These are phyloP conservation scores for Austroboletus festivus DNA, from an alignment of 768 basidiomycete species.

Conservation along the genomic window DNA sequence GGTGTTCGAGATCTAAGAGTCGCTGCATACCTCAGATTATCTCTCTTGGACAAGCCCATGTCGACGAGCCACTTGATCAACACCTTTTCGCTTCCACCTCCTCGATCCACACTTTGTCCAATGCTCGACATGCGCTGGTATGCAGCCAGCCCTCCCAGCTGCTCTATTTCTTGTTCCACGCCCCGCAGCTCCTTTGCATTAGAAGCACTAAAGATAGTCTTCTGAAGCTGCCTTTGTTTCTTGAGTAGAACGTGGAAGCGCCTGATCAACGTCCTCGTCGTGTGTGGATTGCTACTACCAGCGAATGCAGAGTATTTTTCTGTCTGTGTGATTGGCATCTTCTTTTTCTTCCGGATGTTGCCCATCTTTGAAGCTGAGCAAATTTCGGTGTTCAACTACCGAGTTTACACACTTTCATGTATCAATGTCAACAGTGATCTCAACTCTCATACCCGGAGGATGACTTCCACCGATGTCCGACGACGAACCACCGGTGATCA, in stretches of 20 bases:
- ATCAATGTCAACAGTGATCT: too few species aligned
- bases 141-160: slow-evolving; percentile 71
- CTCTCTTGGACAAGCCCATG: slow-evolving; percentile 33
- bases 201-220: slow-evolving; percentile 13
- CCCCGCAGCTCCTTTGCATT: slow-evolving; percentile 39
- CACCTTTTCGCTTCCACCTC: slow-evolving; percentile 85
- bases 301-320: slow-evolving; percentile 2
- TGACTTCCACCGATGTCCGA: too few species aligned
- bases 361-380: slow-evolving; percentile 33
- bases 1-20: slow-evolving; percentile 1
- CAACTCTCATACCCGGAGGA: too few species aligned
- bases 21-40: slow-evolving; percentile 32
- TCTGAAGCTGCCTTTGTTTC: slow-evolving; percentile 53
- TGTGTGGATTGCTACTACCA: slow-evolving; percentile 49
- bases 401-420: too few species aligned
- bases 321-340: slow-evolving; percentile 41
- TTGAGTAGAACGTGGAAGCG: slow-evolving; percentile 80
- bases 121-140: slow-evolving; percentile 84
- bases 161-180: slow-evolving; percentile 60
- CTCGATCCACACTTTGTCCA: slow-evolving; percentile 78
- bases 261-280: slow-evolving; percentile 73
- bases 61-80: slow-evolving; percentile 74
- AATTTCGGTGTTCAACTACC: too few species aligned
- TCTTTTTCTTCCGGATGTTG: slow-evolving; percentile 43
- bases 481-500: too few species aligned